Conservation (phyloP, 768 basidiomycete genomes). For the Pleurotus sapidus region DNA sequence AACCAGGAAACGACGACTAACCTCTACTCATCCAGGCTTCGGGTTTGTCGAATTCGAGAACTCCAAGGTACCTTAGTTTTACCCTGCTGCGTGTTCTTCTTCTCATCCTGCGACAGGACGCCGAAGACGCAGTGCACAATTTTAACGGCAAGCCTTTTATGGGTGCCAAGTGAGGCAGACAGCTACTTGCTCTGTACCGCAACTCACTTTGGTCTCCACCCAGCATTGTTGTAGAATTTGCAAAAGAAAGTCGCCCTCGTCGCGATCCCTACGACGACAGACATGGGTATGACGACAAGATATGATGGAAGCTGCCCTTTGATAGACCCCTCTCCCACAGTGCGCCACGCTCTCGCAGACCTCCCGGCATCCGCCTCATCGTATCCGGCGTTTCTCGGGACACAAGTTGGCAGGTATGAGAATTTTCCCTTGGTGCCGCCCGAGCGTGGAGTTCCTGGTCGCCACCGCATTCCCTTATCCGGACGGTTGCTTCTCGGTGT, state of each 20-base stretch:
- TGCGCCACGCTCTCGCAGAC: constrained; percentile 67
- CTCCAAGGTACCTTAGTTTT: constrained; percentile 49
- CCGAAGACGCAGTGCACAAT: constrained; percentile 87
- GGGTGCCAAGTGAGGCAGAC: constrained; percentile 67
- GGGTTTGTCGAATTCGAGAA: constrained; percentile 97
- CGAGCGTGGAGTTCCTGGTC: constrained; percentile 15
- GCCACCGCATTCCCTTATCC: constrained; percentile 12
- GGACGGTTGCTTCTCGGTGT: constrained; percentile 8
- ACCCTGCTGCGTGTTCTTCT: background rate
- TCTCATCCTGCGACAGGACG: constrained; percentile 57
- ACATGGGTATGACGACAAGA: constrained; percentile 46
- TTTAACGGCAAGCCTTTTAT: constrained; percentile 89
- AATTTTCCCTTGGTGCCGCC: constrained; percentile 23
- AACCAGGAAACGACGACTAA: constrained; percentile 13
- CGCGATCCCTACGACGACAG: constrained; percentile 69
- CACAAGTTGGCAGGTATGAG: constrained; percentile 98
- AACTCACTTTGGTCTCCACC: background rate
- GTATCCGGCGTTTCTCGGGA: constrained; percentile 90
- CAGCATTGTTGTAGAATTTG: constrained; percentile 95
- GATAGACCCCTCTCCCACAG: constrained; percentile 19
- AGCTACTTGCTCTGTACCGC: background rate
- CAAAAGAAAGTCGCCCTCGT: constrained; percentile 87
- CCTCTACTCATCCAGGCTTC: constrained; percentile 51
- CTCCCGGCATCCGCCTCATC: constrained; percentile 78
- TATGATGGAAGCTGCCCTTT: background rate